Evolutionary conservation across 2,329 filamentous ascomycete species (phyloP), one percentile per base, ranked within the genome.

Genomic region (Pseudohalonectria lignicola): DNA sequence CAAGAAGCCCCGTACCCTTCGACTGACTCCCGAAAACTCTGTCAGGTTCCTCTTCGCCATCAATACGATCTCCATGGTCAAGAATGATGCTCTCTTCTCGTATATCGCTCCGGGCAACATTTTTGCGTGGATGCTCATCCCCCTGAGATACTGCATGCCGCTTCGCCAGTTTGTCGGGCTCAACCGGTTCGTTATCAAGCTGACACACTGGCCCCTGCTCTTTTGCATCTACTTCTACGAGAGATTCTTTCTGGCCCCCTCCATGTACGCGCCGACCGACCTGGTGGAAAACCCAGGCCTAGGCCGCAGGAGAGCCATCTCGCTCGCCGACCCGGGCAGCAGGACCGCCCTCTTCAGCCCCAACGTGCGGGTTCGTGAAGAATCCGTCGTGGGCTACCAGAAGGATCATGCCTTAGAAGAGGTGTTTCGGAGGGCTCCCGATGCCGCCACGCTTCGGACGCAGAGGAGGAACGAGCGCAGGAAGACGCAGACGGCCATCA

Each of bases 11-110:
- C n/a, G n/a, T n/a, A n/a, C n/a, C 13, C 3, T 3, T 15, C 25
- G 9, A 30, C 21, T 39, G 7, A 28, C 49, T 43, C 49, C 45
- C 34, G 4, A 4, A 8, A 10, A 2, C 16, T 4, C n/a, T 12
- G 23, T 6, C 34, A 74, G 70, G 42, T 95, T 94, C 54, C 62
- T 95, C 3, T 95, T 96, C 53, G 90, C 90, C 0, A 87, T 96
- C 56, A 96, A 95, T 54, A 93, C 90, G 4, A 94, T 95, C 36
- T 93, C 86, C 4, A 93, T 94, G 85, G 90, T 95, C 47, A 96
- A 95, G 59, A 94, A 92, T n/a, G 90, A 96, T 55, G 84, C 87
- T 0, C 66, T 95, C 0, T 96, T 96, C 64, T 93, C 86, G 4
- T 95, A 95, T 54, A 76, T 95, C 43, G 84, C 90, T 2, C 90